Base-by-base conservation (phyloP, 192 early-diverging fungal species). In the Entomortierella chlamydospora region DNA sequence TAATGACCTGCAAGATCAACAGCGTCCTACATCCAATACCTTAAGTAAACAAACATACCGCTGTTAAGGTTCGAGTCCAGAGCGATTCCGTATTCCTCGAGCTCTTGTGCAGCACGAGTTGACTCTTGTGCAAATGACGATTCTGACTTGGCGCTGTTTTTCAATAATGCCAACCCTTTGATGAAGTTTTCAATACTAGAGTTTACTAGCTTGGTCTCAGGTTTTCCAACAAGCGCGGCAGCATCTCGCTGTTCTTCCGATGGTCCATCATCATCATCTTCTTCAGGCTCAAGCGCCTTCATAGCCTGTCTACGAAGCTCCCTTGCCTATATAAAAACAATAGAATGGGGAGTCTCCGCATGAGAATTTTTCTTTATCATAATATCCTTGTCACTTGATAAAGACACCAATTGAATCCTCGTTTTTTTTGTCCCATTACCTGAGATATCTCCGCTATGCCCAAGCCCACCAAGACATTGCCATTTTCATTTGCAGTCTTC, bases 71-170 rank as follows among this genome's bases (percentile, higher is more conserved):
- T 67, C 10, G 57, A 26, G 23, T 82, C 81, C 31, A 82, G 47
- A 17, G 63, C 34, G 23, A 70, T 63, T 10, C 81, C 72, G 37
- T 82, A 82, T 20, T 73, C 71, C 4, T 82, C 72, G 23, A 82
- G 55, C 28, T 82, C 81, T 55, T 82, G 71, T 29, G 81, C 60
- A 28, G 70, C 67, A 26, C 71, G 65, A 20, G 73, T 70, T 6
- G 72, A 82, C 37, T 82, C 81, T 20, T 74, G 51, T 29, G 68
- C 60, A 39, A 74, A 73, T 0, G 60, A 15, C 0, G 72, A 65
- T 13, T 53, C 65, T 9, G 31, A 7, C 34, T 64, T 60, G 31
- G 18, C 42, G 23, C 41, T 50, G 9, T 54, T 28, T 30, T 64
- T 64, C 53, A 66, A 52, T 12, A 79, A 15, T 15, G 18, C 9